A percentile compares a stretch with the other conserved stretches of the same genome.
Conservation (phyloP, 441 rosid species). For the Kokia cookei region DNA sequence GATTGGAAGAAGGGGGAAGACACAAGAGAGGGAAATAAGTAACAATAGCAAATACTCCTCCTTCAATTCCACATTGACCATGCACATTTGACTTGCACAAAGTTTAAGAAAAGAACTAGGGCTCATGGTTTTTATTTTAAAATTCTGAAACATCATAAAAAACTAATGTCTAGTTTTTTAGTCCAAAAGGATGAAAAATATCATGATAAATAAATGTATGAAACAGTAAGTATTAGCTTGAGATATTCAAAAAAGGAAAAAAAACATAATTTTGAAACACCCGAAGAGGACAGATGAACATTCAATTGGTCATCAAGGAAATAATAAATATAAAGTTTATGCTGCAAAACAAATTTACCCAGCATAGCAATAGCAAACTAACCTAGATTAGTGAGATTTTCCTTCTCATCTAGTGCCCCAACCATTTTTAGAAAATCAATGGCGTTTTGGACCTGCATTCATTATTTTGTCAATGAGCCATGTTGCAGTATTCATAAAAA, state of each 20-base stretch:
- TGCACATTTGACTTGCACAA: background rate
- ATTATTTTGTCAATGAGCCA: background rate
- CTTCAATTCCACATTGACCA: background rate
- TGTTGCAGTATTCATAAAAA: background rate
- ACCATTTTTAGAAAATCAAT: slow-evolving; percentile 86
- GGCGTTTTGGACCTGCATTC: slow-evolving; percentile 89
- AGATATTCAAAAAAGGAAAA: background rate
- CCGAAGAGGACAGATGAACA: background rate
- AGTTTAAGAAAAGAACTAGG: background rate
- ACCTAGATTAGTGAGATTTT: slow-evolving; percentile 95
- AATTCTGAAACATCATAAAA: background rate
- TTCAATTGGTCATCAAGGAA: background rate
- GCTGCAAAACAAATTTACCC: slow-evolving; percentile 3
- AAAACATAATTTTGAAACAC: slow-evolving; percentile 6
- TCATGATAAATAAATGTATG: background rate
- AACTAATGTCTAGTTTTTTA: background rate
- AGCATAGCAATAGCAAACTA: slow-evolving; percentile 26
- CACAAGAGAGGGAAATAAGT: background rate
- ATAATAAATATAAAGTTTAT: slow-evolving; percentile 1
- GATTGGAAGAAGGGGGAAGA: slow-evolving; percentile 9
- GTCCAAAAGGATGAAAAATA: background rate
- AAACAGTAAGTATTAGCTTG: background rate
- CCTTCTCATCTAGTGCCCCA: slow-evolving; percentile 86
- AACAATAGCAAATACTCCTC: background rate
- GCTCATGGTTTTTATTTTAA: background rate